Conservation (phyloP, 2,329 filamentous ascomycete genomes). For the Cercospora berteroae region DNA sequence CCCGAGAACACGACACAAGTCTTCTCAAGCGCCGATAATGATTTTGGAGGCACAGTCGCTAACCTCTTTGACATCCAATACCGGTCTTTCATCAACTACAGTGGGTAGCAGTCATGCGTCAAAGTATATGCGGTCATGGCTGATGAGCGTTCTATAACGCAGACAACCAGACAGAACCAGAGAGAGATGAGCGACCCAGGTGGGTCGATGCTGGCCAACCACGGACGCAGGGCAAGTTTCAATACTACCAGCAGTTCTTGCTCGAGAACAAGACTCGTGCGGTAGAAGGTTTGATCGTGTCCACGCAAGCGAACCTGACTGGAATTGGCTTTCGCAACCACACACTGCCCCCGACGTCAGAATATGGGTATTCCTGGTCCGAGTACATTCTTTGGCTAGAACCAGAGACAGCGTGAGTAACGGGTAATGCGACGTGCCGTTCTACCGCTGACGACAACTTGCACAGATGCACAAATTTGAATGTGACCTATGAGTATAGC, state of each 20-base stretch:
- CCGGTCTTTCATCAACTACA: constrained; percentile 15
- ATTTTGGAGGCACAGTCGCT: constrained; percentile 2
- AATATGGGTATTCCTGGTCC: constrained; percentile 5
- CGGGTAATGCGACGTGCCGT: too few species aligned
- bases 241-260: constrained; percentile 14
- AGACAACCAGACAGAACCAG: constrained; percentile 13
- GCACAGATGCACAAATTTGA: constrained; percentile 9
- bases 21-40: not conserved
- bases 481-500: constrained; percentile 11
- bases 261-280: constrained; percentile 8
- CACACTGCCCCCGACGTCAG: constrained; percentile 11
- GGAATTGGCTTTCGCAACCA: constrained; percentile 15
- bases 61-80: constrained; percentile 13
- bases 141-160: not conserved
- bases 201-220: constrained; percentile 9
- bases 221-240: constrained; percentile 9
- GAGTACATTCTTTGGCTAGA: constrained; percentile 11
- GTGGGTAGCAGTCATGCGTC: not conserved
- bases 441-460: not conserved
- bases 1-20: constrained; percentile 8
- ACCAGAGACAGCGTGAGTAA: constrained; percentile 9
- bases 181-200: not conserved
- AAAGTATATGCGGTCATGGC: not conserved
- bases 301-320: not conserved
- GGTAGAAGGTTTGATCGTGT: constrained; percentile 12